Conservation (phyloP, 176 grass and related monocot species). For the Carex kokanica region DNA sequence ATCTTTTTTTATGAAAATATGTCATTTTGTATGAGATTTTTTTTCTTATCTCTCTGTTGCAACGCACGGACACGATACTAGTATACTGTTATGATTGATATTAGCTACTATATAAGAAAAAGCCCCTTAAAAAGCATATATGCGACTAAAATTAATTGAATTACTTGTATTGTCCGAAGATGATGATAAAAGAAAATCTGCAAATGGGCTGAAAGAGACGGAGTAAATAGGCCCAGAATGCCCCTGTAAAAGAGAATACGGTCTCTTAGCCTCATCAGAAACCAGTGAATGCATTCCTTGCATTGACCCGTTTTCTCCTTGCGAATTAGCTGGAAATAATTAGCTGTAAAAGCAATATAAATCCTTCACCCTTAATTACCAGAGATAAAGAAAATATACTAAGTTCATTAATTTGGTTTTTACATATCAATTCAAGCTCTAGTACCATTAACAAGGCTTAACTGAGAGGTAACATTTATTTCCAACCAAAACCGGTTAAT, state of each 20-base stretch:
- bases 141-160: conserved; percentile 24
- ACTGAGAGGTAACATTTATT: neutral
- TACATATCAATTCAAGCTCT: neutral
- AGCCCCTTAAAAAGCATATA: neutral
- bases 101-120: conserved; percentile 11
- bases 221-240: conserved; percentile 96
- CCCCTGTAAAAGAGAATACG: conserved; percentile 82
- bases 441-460: neutral
- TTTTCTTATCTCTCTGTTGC: too few relatives aligned
- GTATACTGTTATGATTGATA: neutral
- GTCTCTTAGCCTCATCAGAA: conserved; percentile 57
- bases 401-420: neutral
- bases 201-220: conserved; percentile 73
- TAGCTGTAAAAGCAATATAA: conserved; percentile 5
- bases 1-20: too few relatives aligned
- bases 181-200: conserved; percentile 83
- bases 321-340: conserved; percentile 43
- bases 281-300: conserved; percentile 44
- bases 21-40: too few relatives aligned
- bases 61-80: too few relatives aligned
- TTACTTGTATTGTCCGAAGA: conserved; percentile 97
- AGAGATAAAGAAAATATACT: neutral
- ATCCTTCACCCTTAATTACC: neutral
- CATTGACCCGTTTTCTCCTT: conserved; percentile 60
- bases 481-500: too few relatives aligned